Conservation (phyloP, 805 yeast genomes). For the Ogataea paraovalis region DNA sequence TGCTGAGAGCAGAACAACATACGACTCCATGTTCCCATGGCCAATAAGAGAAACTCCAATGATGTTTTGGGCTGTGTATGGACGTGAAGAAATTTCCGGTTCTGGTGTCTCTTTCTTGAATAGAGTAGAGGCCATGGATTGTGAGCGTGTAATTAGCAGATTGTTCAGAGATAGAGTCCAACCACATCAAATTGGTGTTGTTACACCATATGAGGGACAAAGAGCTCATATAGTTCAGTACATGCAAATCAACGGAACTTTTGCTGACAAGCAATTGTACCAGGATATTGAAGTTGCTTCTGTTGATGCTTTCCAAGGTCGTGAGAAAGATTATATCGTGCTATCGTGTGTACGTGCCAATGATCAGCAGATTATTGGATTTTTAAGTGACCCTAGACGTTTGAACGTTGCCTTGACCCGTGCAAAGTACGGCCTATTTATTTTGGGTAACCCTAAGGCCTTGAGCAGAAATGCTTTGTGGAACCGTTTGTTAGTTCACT, state of each 20-base stretch:
- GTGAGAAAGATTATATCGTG: conserved; percentile 50
- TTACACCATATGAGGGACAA: conserved; percentile 95
- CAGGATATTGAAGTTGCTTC: conserved; percentile 80
- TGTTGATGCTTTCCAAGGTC: conserved; percentile 60
- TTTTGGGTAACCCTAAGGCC: conserved; percentile 82
- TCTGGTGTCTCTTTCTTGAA: conserved; percentile 80
- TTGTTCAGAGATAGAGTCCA: conserved; percentile 72
- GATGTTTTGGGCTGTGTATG: conserved; percentile 93
- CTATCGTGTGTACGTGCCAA: conserved; percentile 63
- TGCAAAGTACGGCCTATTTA: conserved; percentile 75
- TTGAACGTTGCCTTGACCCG: conserved; percentile 86
- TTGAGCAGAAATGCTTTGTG: conserved; percentile 68
- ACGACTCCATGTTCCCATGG: conserved; percentile 78
- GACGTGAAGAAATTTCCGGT: conserved; percentile 82
- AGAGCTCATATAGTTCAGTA: conserved; percentile 76
- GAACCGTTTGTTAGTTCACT: conserved; percentile 74
- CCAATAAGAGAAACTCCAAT: conserved; percentile 80
- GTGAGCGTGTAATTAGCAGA: conserved; percentile 71
- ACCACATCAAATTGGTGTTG: conserved; percentile 83
- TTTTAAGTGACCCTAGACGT: conserved; percentile 80
- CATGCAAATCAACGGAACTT: conserved; percentile 66
- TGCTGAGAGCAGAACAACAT: conserved; percentile 58
- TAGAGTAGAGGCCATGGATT: conserved; percentile 85
- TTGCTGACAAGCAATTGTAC: conserved; percentile 58
- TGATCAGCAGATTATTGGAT: conserved; percentile 70